These are phyloP conservation scores for Aschersonia sp. DNA, from an alignment of 2,329 filamentous ascomycete species.

Conservation along the genomic window DNA sequence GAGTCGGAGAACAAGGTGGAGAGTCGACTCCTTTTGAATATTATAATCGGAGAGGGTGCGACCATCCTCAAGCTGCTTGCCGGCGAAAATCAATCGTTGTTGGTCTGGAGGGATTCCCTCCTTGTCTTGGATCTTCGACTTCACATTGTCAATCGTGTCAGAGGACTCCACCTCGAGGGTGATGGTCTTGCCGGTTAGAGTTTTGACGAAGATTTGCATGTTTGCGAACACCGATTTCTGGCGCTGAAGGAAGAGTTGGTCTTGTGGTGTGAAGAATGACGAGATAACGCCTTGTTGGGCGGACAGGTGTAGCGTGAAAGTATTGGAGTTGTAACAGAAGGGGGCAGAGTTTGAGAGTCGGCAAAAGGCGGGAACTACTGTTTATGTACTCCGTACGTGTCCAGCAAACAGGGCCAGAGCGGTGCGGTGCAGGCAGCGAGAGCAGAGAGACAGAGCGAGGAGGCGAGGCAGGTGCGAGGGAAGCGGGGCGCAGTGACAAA, in stretches of 20 bases:
- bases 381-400: too few relatives aligned
- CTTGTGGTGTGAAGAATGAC: too few relatives aligned
- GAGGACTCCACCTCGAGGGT: conserved; percentile 63
- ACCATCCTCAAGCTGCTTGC: conserved; percentile 93
- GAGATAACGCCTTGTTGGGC: too few relatives aligned
- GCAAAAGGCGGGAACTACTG: too few relatives aligned
- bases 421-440: too few relatives aligned
- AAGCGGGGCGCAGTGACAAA: conserved; percentile 15
- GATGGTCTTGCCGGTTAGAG: conserved; percentile 53
- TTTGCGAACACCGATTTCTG: conserved; percentile 3
- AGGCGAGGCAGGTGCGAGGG: conserved; percentile 1
- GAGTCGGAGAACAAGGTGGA: conserved; percentile 63
- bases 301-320: too few relatives aligned
- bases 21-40: conserved; percentile 51
- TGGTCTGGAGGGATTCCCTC: conserved; percentile 95
- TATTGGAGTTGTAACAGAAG: too few relatives aligned
- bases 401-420: too few relatives aligned
- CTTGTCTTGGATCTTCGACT: conserved; percentile 97
- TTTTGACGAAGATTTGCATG: conserved; percentile 10
- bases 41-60: conserved; percentile 41
- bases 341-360: too few relatives aligned
- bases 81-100: conserved; percentile 90
- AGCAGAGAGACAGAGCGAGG: neutral
- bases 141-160: conserved; percentile 94
- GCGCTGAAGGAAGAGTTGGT: too few relatives aligned